Base-by-base conservation (phyloP, 2,329 filamentous ascomycete genomes). In the Talaromyces sp. region DNA sequence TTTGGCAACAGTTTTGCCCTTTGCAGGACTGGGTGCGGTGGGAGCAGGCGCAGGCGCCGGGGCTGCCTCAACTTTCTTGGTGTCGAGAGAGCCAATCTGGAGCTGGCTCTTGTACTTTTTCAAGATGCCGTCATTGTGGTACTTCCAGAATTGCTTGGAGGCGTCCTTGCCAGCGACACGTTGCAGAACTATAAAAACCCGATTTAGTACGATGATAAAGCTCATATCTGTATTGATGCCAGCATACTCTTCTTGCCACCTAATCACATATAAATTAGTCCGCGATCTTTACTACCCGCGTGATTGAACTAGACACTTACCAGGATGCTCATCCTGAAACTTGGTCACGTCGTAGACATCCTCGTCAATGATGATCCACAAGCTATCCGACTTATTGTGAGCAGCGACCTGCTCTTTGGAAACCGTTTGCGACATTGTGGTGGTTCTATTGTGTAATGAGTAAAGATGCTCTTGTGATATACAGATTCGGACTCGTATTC, bases 291-390 rank as follows among this genome's bases (percentile, higher is more conserved):
- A 16, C 33, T 9, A 43, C 24, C 13, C 3, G 39, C 19, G 37
- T 52, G 16, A 13, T 9, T 24, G n/a, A 35, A 41, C 27, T 24
- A 4, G 5, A 11, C 24, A 71, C 75, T 64, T 72, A 80, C 79
- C 80, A 72, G 91, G 91, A 77, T 94, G 91, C 70, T 93, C 90
- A 67, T 93, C 89, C 77, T 92, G 90, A 77, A 94, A 94, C 74
- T 88, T 93, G 72, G 93, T 96, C 72, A 98, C 77, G 76, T 99
- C 94, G 79, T 97, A 98, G 70, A 98, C 94, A 79, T 98, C 94
- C 73, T 93, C 90, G 71, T 98, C 94, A 70, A 98, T 88, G 69
- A 96, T 87, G 74, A 98, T 91, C 87, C 89, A 98, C 67, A 97
- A 84, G 76, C 89, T 89, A 74, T 92, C 88, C 54, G 89, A 79